phyloP scores from a whole-genome alignment of 257 asterid genomes.

The Solanum paucissectum region DNA sequence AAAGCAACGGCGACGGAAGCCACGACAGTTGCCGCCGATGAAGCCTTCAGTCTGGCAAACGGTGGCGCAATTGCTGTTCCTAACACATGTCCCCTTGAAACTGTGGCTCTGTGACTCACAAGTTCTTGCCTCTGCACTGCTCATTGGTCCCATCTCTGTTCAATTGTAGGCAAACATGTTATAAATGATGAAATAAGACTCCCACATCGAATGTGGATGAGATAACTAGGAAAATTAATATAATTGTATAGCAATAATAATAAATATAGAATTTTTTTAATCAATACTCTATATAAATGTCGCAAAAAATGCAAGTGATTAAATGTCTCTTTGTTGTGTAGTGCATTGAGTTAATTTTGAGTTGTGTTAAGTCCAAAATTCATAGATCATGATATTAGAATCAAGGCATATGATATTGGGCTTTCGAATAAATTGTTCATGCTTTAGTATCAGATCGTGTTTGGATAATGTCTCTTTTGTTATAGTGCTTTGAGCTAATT shows the following conservation, averaged over 20 bases:
- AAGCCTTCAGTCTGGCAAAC: background rate
- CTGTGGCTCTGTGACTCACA: background rate
- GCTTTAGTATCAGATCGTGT: too few species aligned
- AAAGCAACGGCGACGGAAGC: background rate
- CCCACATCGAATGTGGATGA: background rate
- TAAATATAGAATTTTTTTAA: too few species aligned
- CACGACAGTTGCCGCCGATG: background rate
- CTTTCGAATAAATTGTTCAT: too few species aligned
- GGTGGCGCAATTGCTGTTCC: background rate
- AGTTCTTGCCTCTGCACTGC: background rate
- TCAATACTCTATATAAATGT: too few species aligned
- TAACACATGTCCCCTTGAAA: background rate
- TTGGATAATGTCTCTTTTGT: background rate
- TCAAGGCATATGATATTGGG: too few species aligned
- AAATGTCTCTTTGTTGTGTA: too few species aligned
- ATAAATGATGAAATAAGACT: background rate
- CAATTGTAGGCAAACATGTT: background rate
- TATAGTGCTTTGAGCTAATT: too few species aligned
- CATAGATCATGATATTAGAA: too few species aligned
- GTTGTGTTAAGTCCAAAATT: too few species aligned
- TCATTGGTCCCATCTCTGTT: background rate
- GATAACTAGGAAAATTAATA: background rate
- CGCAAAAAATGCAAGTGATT: too few species aligned
- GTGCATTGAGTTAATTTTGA: too few species aligned
- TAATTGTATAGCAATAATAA: background rate